Evolutionary conservation across 2,329 filamentous ascomycete species (phyloP).

Genomic region (Penicillium sp.): DNA sequence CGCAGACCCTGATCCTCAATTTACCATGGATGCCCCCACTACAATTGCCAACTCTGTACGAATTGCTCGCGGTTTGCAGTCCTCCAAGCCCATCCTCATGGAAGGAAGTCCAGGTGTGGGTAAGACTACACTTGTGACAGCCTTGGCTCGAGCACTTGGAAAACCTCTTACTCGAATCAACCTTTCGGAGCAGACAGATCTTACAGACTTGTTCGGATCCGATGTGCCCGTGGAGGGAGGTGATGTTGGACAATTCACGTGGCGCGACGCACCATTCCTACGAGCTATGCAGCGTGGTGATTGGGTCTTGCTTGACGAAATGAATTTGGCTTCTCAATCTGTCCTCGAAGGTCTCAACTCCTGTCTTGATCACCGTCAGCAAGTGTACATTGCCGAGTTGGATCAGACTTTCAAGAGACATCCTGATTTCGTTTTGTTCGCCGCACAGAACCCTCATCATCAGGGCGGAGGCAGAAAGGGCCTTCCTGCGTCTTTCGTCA

Average conservation of each 20-base stretch:
- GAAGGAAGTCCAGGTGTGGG: conserved; percentile 98
- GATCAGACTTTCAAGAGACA: conserved; percentile 93
- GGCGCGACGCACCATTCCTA: conserved; percentile 93
- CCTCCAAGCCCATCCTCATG: conserved; percentile 86
- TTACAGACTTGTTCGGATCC: conserved; percentile 96
- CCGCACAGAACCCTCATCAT: conserved; percentile 95
- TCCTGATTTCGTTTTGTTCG: conserved; percentile 88
- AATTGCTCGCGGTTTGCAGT: conserved; percentile 82
- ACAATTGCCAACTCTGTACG: conserved; percentile 89
- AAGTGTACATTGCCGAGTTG: conserved; percentile 92
- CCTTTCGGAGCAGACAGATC: conserved; percentile 93
- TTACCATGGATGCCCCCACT: conserved; percentile 85
- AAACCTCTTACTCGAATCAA: conserved; percentile 90
- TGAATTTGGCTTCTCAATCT: conserved; percentile 97
- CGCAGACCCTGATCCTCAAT: conserved; percentile 58
- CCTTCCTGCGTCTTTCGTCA: conserved; percentile 92
- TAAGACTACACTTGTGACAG: conserved; percentile 90
- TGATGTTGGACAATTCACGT: conserved; percentile 85
- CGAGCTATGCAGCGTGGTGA: conserved; percentile 95
- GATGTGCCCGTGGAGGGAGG: conserved; percentile 95
- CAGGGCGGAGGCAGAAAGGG: conserved; percentile 96
- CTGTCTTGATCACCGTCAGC: conserved; percentile 92
- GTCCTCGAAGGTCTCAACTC: conserved; percentile 95
- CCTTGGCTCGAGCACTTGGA: conserved; percentile 76
- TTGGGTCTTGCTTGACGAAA: conserved; percentile 96